Conservation (phyloP, 345 rosid species). For the Firmiana major region DNA sequence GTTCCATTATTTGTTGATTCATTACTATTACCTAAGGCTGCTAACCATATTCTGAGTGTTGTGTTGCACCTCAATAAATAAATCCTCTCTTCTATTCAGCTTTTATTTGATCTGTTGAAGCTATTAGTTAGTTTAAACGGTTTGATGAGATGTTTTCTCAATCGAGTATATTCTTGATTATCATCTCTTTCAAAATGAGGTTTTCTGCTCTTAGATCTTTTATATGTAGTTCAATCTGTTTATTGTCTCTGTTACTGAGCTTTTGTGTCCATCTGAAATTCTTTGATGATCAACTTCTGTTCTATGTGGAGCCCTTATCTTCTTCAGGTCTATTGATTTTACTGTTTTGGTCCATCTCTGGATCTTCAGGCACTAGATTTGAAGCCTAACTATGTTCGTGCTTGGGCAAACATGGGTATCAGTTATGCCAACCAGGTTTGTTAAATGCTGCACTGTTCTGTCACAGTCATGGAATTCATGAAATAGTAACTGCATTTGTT, state of each 20-base stretch:
- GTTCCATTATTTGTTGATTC: neutral
- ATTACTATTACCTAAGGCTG: neutral
- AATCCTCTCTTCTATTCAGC: neutral
- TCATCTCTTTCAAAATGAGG: neutral
- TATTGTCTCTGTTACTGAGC: neutral
- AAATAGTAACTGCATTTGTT: neutral
- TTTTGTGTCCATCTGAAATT: neutral
- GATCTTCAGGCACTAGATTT: conserved; percentile 80
- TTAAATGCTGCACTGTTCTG: conserved; percentile 6
- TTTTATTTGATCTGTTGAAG: neutral
- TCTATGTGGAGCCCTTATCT: neutral
- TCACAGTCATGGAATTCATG: neutral
- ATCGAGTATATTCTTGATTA: neutral
- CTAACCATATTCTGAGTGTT: neutral
- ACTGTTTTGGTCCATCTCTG: neutral
- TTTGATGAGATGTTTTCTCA: neutral
- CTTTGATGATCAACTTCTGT: neutral
- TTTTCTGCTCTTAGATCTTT: neutral
- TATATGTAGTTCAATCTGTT: neutral
- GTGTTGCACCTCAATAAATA: neutral
- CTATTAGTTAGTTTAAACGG: neutral
- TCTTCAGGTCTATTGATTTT: neutral
- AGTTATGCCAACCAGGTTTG: conserved; percentile 98
- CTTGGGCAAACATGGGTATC: conserved; percentile 99
- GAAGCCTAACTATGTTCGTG: conserved; percentile 99